Evolutionary conservation across 2,329 filamentous ascomycete species (phyloP).

Genomic region (Alternaria atra): DNA sequence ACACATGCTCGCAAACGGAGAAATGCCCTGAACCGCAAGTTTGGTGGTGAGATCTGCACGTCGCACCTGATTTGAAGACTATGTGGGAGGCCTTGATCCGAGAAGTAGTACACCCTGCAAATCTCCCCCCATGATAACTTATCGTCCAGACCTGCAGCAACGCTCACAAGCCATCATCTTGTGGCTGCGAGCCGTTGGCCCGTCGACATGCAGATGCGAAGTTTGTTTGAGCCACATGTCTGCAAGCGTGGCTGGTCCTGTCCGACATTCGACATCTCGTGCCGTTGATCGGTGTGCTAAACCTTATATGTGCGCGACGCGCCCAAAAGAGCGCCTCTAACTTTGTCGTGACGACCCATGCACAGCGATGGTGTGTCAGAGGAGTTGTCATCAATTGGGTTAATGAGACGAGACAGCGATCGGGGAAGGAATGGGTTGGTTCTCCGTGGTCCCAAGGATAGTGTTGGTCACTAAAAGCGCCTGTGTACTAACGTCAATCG

Average conservation of each 20-base stretch:
- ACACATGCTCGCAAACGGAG: neutral
- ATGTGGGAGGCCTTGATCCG: neutral
- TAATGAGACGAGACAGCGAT: constrained; percentile 1
- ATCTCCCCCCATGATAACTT: constrained; percentile 2
- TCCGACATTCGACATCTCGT: constrained; percentile 7
- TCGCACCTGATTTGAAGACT: neutral
- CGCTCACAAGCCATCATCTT: neutral
- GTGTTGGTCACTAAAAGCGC: neutral
- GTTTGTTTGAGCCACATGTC: constrained; percentile 5
- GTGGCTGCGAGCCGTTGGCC: constrained; percentile 12
- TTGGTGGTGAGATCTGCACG: constrained; percentile 6
- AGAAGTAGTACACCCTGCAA: neutral
- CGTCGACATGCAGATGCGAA: constrained; percentile 1
- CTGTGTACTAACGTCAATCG: neutral
- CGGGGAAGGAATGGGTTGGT: neutral
- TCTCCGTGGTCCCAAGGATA: neutral
- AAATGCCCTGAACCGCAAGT: neutral
- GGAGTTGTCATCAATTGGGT: neutral
- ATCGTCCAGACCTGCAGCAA: constrained; percentile 3
- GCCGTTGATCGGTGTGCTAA: constrained; percentile 10
- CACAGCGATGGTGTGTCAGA: constrained; percentile 3
- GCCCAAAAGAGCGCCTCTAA: neutral
- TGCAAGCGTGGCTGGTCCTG: constrained; percentile 6
- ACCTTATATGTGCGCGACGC: constrained; percentile 9
- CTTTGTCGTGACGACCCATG: constrained; percentile 7